Base-by-base conservation (phyloP, 73 alveolate species). In the Halteria grandinella region DNA sequence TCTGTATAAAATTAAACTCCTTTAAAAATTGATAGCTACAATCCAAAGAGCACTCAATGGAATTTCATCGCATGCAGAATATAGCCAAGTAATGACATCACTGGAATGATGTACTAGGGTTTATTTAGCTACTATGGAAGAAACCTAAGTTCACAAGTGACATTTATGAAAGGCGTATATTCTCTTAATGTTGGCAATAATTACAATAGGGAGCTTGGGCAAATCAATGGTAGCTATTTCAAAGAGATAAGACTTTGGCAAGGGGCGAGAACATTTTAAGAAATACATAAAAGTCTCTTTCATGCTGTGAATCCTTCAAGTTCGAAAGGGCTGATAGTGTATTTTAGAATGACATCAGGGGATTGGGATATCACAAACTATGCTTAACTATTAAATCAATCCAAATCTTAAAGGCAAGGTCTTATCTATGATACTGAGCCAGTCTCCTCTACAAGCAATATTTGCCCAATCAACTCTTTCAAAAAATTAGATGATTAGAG, bases 201-300 rank as follows among this genome's bases (percentile, higher is more conserved):
- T 37, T 40, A 31, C 24, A 59, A 60, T 1, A 2, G 7, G 2
- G 34, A 10, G 21, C 37, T 40, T 7, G 77, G 77, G 6, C 43
- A 2, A 14, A n/a, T n/a, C n/a, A 43, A 5, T 6, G 39, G n/a
- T 11, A 15, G n/a, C 1, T 60, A 3, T 21, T 40, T 60, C 3
- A 60, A 31, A 60, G 77, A 60, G 43, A 41, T 60, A 10, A 60
- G 77, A 60, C 43, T 36, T 40, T 60, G 77, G 77, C 4, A 60
- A 24, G 40, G 10, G 3, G 1, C 45, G 2, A 32, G 77, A 37
- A 39, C 17, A 25, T n/a, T 15, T 10, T 6, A 34, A 21, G 6
- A 37, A 23, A 34, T 60, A 8, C 24, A 20, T 21, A 25, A 33
- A 8, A 18, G 4, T 60, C n/a, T 12, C n/a, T 60, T 10, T 4